phyloP scores from a whole-genome alignment of 2,329 filamentous ascomycete species.

The Thelonectria blattea region DNA sequence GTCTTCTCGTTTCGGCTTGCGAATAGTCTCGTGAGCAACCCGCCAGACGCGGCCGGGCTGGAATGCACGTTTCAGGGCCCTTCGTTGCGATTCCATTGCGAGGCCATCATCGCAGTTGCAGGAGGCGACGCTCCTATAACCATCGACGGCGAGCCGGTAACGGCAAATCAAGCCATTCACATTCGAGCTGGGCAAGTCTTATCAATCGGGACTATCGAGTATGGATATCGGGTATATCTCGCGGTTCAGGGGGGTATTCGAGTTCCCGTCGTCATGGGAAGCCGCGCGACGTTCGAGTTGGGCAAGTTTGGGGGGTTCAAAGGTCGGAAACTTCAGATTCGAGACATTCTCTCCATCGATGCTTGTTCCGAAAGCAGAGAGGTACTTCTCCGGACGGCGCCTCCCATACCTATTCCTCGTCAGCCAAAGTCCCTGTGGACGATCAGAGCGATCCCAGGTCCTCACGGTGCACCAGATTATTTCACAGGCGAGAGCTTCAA shows the following conservation, averaged over 20 bases:
- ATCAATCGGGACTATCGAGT: conserved; percentile 32
- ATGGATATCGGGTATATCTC: conserved; percentile 44
- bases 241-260: conserved; percentile 44
- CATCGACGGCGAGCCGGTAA: conserved; percentile 31
- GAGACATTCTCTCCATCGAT: conserved; percentile 40
- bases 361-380: neutral
- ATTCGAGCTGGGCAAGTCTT: conserved; percentile 38
- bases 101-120: conserved; percentile 41
- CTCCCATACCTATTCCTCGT: conserved; percentile 30
- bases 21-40: conserved; percentile 45
- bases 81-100: conserved; percentile 42
- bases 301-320: conserved; percentile 44
- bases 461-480: conserved; percentile 47
- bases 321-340: conserved; percentile 41
- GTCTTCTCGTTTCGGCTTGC: conserved; percentile 43
- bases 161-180: conserved; percentile 33
- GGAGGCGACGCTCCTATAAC: conserved; percentile 39
- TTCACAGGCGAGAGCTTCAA: conserved; percentile 42
- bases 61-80: conserved; percentile 46
- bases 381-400: neutral
- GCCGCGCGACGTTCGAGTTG: conserved; percentile 41
- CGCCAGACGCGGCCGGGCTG: conserved; percentile 37
- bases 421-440: conserved; percentile 38
- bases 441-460: conserved; percentile 46
- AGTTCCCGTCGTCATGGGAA: conserved; percentile 43